Conservation (phyloP, 179 eudicot genomes). For the Kewa caespitosa region DNA sequence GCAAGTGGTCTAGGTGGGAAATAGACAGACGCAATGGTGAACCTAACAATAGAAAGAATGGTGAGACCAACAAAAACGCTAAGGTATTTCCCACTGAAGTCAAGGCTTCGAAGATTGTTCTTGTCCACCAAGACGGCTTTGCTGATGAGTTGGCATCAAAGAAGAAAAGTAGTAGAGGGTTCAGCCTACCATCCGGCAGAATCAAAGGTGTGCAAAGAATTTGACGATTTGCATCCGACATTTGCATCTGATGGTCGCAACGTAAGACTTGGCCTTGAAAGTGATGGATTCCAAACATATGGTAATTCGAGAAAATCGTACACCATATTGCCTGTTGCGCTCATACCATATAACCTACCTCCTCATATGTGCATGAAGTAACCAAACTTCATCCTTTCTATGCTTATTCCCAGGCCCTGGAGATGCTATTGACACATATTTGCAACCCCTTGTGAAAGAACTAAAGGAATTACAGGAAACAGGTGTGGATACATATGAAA, state of each 20-base stretch:
- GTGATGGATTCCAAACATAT: conserved; percentile 21
- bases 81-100: conserved; percentile 11
- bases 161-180: not conserved
- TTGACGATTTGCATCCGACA: not conserved
- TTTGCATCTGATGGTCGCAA: conserved; percentile 7
- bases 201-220: not conserved
- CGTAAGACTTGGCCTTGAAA: conserved; percentile 16
- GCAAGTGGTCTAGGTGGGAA: not conserved
- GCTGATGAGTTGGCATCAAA: conserved; percentile 18
- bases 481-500: conserved; percentile 30
- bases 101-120: conserved; percentile 16
- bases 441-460: conserved; percentile 28
- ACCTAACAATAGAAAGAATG: not conserved
- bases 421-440: conserved; percentile 19
- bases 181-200: conserved; percentile 1
- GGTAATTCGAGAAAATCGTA: not conserved
- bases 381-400: conserved; percentile 2
- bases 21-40: not conserved
- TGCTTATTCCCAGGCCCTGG: conserved; percentile 27
- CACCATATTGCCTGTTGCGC: conserved; percentile 11
- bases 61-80: conserved; percentile 12
- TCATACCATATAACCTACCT: conserved; percentile 18
- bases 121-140: conserved; percentile 13
- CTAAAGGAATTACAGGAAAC: conserved; percentile 23
- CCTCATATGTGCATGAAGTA: conserved; percentile 10